Evolutionary conservation across 2,329 filamentous ascomycete species (phyloP), one percentile per base, ranked within the genome.

Genomic region (Tolypocladium inflatum): DNA sequence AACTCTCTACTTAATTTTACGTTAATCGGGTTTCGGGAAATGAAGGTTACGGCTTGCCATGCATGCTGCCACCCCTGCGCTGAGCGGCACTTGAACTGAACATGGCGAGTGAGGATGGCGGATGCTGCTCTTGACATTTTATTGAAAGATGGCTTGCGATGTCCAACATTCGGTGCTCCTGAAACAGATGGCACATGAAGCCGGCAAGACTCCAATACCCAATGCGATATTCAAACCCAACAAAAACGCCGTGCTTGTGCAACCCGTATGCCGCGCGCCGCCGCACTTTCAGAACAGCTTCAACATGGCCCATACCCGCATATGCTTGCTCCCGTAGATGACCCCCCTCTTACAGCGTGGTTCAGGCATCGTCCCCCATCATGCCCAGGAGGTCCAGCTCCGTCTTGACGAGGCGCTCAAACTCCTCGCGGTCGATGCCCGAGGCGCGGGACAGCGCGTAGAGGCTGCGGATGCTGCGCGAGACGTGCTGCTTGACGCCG

Each of bases 401-500:
- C 26, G 81, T 84, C 70, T 79, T 81, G 15, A 93, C 81, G 60
- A 92, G 78, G 55, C 82, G 77, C 70, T 89, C 86, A 72, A 93
- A 94, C 68, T 93, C 89, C 39, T 83, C 82, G 51, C 85, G 77
- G 55, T 88, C 84, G 63, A 94, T 91, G 0, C 89, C 89, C 26
- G 84, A 84, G 1, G 85, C 80, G 48, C 81, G 82, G 30, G 89
- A 86, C 61, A 94, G 73, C 63, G 88, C 74, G 70, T 85, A 93
- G 63, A 94, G 72, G 70, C 87, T 91, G 76, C 90, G 88, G 58
- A 94, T 82, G 67, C 86, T 89, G 10, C 87, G 86, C 41, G 85
- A 86, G 51, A 94, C 85, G 71, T 93, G 89, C 72, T 91, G 87
- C 71, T 88, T 89, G 57, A 94, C 83, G 17, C 85, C 88, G 57